Evolutionary conservation across 2,329 filamentous ascomycete genomes (phyloP).

Genomic region (Ampelomyces quisqualis): DNA sequence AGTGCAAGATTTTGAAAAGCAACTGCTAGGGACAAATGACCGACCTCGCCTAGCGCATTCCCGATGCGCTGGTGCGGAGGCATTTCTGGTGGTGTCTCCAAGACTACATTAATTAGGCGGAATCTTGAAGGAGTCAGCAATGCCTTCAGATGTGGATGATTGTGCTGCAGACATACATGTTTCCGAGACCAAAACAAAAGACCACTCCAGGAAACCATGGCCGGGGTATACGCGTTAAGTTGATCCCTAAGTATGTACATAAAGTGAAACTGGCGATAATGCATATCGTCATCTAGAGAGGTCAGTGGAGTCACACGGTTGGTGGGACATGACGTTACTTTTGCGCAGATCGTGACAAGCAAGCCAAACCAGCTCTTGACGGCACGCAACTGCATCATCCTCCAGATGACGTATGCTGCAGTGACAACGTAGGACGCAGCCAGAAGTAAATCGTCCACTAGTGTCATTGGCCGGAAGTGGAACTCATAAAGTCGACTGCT

Average conservation of each 20-base stretch:
- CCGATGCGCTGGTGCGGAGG: slow-evolving; percentile 69
- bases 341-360: slow-evolving; percentile 67
- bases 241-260: slow-evolving; percentile 72
- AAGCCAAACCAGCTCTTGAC: slow-evolving; percentile 75
- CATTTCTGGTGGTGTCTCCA: slow-evolving; percentile 68
- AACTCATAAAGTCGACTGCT: slow-evolving; percentile 72
- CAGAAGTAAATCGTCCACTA: slow-evolving; percentile 64
- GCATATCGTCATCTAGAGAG: slow-evolving; percentile 61
- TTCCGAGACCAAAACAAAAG: slow-evolving; percentile 73
- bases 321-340: too few relatives aligned
- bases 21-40: slow-evolving; percentile 67
- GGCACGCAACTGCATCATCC: slow-evolving; percentile 67
- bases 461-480: slow-evolving; percentile 72
- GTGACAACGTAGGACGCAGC: slow-evolving; percentile 65
- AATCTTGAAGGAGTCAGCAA: slow-evolving; percentile 51
- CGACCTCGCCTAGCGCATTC: slow-evolving; percentile 71
- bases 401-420: slow-evolving; percentile 64
- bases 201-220: slow-evolving; percentile 77
- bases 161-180: slow-evolving; percentile 54
- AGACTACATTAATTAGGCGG: slow-evolving; percentile 73
- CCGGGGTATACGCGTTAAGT: slow-evolving; percentile 71
- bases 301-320: too few relatives aligned
- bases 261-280: slow-evolving; percentile 79
- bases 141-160: neutral
- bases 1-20: slow-evolving; percentile 69